Evolutionary conservation across 345 rosid species (phyloP).

Genomic region (Pseudoturritis turrita): DNA sequence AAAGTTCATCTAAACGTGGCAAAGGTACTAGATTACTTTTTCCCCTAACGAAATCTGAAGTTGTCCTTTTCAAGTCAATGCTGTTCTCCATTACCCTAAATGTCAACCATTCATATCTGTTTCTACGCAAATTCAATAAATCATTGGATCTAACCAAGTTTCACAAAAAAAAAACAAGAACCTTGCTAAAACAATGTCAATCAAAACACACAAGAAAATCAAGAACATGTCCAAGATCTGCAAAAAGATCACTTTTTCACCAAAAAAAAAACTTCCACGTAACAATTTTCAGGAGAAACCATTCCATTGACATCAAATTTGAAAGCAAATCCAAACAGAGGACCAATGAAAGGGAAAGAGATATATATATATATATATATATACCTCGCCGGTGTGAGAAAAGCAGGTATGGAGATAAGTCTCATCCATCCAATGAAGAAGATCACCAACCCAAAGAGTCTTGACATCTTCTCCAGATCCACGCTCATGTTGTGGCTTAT

Average conservation of each 20-base stretch:
- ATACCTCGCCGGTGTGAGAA: conserved; percentile 70
- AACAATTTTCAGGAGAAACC: not conserved
- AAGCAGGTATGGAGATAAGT: conserved; percentile 70
- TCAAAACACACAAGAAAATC: conserved; percentile 2
- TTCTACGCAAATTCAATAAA: conserved; percentile 14
- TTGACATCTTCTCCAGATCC: conserved; percentile 58
- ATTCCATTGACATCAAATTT: not conserved
- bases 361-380: too few species aligned
- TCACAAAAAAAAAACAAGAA: not conserved
- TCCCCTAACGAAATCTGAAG: conserved; percentile 10
- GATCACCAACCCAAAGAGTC: conserved; percentile 83
- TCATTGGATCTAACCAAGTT: conserved; percentile 16
- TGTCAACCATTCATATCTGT: conserved; percentile 6
- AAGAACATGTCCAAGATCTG: conserved; percentile 20
- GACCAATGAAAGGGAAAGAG: conserved; percentile 61
- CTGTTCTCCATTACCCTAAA: conserved; percentile 27
- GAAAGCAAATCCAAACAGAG: not conserved
- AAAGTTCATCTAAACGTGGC: conserved; percentile 20
- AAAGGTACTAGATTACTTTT: conserved; percentile 20
- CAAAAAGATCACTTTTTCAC: not conserved
- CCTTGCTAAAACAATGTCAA: not conserved
- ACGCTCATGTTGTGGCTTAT: conserved; percentile 30
- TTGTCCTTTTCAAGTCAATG: conserved; percentile 22
- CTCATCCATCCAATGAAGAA: conserved; percentile 94
- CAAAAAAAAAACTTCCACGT: not conserved